Percentiles rank a stretch among this genome's conserved stretches.
Evolutionary conservation across 768 basidiomycete genomes (phyloP).

Genomic region (Phylloporus sp.): DNA sequence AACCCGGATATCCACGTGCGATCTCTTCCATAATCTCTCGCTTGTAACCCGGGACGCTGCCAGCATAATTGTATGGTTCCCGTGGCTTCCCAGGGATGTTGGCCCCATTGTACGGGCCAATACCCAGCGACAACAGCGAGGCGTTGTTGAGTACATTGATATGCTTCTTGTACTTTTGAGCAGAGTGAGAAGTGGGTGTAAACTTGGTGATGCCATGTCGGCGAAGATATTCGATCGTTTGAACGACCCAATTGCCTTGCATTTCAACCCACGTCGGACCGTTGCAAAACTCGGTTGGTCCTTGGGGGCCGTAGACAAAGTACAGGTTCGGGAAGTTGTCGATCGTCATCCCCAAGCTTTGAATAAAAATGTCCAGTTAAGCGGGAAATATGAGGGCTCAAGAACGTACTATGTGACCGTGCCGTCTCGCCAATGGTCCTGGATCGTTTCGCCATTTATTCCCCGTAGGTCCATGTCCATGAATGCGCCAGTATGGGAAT

Average conservation of each 20-base stretch:
- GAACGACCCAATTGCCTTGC: slow-evolving; percentile 7
- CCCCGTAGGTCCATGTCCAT: slow-evolving; percentile 11
- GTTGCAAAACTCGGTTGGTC: slow-evolving; percentile 8
- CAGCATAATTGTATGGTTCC: slow-evolving; percentile 4
- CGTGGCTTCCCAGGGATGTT: slow-evolving; percentile 12
- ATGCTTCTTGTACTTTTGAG: slow-evolving; percentile 10
- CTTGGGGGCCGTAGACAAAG: slow-evolving; percentile 10
- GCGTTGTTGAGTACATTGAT: neutral
- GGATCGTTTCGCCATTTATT: slow-evolving; percentile 7
- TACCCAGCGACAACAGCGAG: neutral
- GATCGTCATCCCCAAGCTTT: no score
- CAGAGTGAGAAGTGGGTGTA: slow-evolving; percentile 4
- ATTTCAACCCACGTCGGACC: slow-evolving; percentile 4
- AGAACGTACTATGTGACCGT: slow-evolving; percentile 15
- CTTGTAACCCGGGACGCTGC: neutral
- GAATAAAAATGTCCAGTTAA: no score
- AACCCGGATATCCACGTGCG: slow-evolving; percentile 9
- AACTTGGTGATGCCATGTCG: slow-evolving; percentile 14
- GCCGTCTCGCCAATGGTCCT: slow-evolving; percentile 13
- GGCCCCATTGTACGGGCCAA: slow-evolving; percentile 6
- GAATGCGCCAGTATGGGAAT: slow-evolving; percentile 4
- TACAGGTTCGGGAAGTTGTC: slow-evolving; percentile 15
- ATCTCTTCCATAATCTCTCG: slow-evolving; percentile 7
- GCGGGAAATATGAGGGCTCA: no score
- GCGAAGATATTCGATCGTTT: slow-evolving; percentile 9